These are phyloP conservation scores for Tylopilus intermedius DNA, from an alignment of 768 basidiomycete species.

Conservation along the genomic window DNA sequence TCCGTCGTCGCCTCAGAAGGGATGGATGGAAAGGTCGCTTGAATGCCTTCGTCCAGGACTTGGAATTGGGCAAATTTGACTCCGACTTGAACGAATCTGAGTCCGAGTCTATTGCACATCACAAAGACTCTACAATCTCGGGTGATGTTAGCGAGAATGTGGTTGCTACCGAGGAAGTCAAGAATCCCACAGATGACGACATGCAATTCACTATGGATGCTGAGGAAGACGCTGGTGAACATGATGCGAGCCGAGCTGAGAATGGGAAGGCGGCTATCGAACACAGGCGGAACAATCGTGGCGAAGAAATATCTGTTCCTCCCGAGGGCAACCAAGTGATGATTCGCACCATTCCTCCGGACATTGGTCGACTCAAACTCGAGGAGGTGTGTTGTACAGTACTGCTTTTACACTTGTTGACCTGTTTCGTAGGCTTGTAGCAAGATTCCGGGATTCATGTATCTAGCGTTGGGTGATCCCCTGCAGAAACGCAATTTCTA, in stretches of 20 bases:
- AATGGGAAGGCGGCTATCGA: conserved; percentile 52
- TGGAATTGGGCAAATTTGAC: conserved; percentile 84
- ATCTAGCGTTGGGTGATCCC: conserved; percentile 89
- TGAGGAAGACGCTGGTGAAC: conserved; percentile 67
- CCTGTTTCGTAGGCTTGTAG: conserved; percentile 55
- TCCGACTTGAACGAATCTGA: conserved; percentile 64
- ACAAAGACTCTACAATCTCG: conserved; percentile 44
- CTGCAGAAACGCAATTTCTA: conserved; percentile 90
- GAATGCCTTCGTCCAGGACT: conserved; percentile 68
- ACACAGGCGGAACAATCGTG: conserved; percentile 49
- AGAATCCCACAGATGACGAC: conserved; percentile 58
- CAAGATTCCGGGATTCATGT: conserved; percentile 75
- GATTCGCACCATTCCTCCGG: conserved; percentile 92
- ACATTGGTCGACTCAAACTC: conserved; percentile 82
- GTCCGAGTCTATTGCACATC: conserved; percentile 44
- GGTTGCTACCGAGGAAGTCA: conserved; percentile 47
- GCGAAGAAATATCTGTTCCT: conserved; percentile 64
- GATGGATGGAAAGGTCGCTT: conserved; percentile 79
- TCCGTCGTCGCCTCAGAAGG: conserved; percentile 76
- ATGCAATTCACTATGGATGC: conserved; percentile 68
- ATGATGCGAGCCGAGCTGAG: conserved; percentile 51
- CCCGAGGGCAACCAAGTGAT: conserved; percentile 88
- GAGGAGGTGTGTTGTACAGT: conserved; percentile 62
- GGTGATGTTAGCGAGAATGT: conserved; percentile 35
- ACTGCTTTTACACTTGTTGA: conserved; percentile 1